Evolutionary conservation across 2,329 filamentous ascomycete species (phyloP), one percentile per base, ranked within the genome.

Genomic region (Fusarium nanum): DNA sequence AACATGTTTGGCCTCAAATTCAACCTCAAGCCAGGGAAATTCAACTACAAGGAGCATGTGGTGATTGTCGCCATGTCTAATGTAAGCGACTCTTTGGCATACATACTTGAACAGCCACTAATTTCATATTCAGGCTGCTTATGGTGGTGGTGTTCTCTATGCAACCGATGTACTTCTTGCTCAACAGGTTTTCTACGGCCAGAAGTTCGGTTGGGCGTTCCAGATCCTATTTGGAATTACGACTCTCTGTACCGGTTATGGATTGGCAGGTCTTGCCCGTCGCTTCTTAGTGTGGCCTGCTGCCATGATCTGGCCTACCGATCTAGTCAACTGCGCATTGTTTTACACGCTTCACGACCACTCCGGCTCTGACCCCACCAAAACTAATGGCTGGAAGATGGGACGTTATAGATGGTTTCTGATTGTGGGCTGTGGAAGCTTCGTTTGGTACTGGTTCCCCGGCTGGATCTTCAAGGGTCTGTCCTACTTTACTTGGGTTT

Each of bases 61-160:
- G 79, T 89, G 41, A 88, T 89, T 70, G 87, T 88, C 25, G 85
- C 88, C 76, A 90, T 90, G 88, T 88, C 87, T 3, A 89, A 89
- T 76, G 87, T 88, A 72, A 79, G 86, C 78, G 22, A 22, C 20
- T 37, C n/a, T 20, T 28, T 44, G 10, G 48, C 32, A 32, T n/a
- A 18, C 32, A 32, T n/a, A 18, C 20, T 13, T 20, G 14, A 44
- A n/a, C 54, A 40, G 64, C 76, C 30, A 75, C 72, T 70, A n/a
- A 60, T 54, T 37, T 46, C 1, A 23, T 66, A 37, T n/a, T 11
- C 20, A 85, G 85, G 85, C 86, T 68, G 86, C 87, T 9, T 88
- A 88, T 64, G 86, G 86, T 37, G 86, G 86, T 37, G 86, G 86
- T 49, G 83, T 83, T 18, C 77, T 89, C n/a, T 88, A 88, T 74